Evolutionary conservation across 352 stramenopile genomes (phyloP), one percentile per base, ranked within the genome.

Genomic region (Globisporangium irregulare): DNA sequence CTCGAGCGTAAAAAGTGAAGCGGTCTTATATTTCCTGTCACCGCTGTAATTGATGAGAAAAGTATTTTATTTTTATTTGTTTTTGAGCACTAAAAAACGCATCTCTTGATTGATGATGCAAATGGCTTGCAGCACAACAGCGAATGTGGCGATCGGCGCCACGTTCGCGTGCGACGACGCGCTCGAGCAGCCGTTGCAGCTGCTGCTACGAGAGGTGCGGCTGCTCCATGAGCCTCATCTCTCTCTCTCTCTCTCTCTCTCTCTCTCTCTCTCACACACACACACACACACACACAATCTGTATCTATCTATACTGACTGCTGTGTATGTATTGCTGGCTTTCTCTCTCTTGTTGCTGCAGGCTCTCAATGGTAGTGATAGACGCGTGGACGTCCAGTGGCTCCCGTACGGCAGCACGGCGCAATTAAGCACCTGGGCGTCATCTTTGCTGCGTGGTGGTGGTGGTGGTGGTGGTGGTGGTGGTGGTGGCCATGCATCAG

Each of bases 121-220:
- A 43, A 50, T 50, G 41, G 41, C 15, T 50, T 14, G 41, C 20
- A n/a, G 4, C 12, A 50, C 15, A 22, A 50, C 15, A 22, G 43
- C 43, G 18, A 12, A 8, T 4, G 81, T 87, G 59, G 67, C 78
- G 29, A 75, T 89, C 38, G 83, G 81, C 62, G 79, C 73, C 59
- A 80, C 83, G 7, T 91, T 91, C 66, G 81, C 83, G 46, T 86
- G 77, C 53, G 81, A 91, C 57, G 79, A 79, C 58, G 72, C 76
- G 41, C 66, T 91, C 29, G 83, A 79, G 14, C 67, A 73, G 20
- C 81, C 84, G n/a, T 72, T 92, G 32, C 69, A 77, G 67, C 69
- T 75, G 65, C 71, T 92, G 38, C 72, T 89, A 29, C 67, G 64
- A 22, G 71, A 89, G 65, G 83, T 88, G 34, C 46, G 32, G 10